Conservation (phyloP, 306 rosid genomes). For the Oemleria cerasiformis region DNA sequence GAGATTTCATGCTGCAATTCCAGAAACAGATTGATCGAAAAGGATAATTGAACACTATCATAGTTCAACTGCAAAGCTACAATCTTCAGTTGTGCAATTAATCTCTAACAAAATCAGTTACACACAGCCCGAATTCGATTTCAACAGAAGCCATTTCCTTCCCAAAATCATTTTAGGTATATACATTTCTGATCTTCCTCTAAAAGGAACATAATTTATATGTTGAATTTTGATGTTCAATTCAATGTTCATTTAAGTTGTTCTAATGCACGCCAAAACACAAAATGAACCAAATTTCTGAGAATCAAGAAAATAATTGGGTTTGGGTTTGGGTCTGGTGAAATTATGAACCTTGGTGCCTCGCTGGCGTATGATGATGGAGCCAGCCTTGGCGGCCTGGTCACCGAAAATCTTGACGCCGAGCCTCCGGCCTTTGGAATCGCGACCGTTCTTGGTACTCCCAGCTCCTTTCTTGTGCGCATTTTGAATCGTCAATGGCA, state of each 20-base stretch:
- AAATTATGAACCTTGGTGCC: slow-evolving; percentile 70
- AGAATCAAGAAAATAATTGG: not conserved
- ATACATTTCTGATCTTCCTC: too few relatives aligned
- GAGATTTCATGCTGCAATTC: too few relatives aligned
- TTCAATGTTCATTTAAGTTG: too few relatives aligned
- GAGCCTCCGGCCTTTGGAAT: slow-evolving; percentile 74
- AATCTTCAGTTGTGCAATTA: too few relatives aligned
- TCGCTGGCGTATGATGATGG: slow-evolving; percentile 90
- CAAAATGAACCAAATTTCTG: not conserved
- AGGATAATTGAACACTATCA: too few relatives aligned
- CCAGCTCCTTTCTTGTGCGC: slow-evolving; percentile 99
- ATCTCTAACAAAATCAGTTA: too few relatives aligned
- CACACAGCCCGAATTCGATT: not conserved
- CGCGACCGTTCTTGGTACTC: slow-evolving; percentile 97
- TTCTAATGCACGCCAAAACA: too few relatives aligned
- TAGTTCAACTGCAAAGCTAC: too few relatives aligned
- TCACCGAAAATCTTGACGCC: slow-evolving; percentile 93
- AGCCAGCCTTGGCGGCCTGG: slow-evolving; percentile 81
- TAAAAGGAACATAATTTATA: too few relatives aligned
- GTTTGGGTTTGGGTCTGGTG: not conserved
- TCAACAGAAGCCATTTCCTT: not conserved
- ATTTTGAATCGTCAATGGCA: slow-evolving; percentile 62
- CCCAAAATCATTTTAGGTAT: not conserved
- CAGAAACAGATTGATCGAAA: not conserved
- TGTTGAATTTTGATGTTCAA: too few relatives aligned